Evolutionary conservation across 208 protist genomes (phyloP).

Genomic region (Crithidia expoeki): DNA sequence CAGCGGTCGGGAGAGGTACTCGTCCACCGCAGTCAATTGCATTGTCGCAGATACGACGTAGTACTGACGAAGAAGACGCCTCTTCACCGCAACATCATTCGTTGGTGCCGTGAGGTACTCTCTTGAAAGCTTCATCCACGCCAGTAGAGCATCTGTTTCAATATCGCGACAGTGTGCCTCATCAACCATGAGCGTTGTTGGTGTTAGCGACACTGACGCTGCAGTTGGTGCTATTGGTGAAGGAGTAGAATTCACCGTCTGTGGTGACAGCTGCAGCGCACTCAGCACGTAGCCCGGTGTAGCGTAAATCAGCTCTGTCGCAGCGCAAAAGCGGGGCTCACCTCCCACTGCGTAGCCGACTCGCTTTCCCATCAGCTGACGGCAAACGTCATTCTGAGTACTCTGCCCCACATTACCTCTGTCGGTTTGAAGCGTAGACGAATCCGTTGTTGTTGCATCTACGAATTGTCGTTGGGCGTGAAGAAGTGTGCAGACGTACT

Average conservation of each 20-base stretch:
- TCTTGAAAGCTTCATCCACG: slow-evolving; percentile 46
- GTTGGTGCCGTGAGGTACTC: no score
- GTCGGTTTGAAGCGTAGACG: neutral
- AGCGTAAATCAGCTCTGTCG: slow-evolving; percentile 80
- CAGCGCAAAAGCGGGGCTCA: slow-evolving; percentile 41
- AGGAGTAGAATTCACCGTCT: neutral
- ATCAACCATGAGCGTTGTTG: slow-evolving; percentile 78
- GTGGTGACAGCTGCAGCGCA: slow-evolving; percentile 28
- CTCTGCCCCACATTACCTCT: neutral
- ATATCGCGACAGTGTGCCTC: slow-evolving; percentile 80
- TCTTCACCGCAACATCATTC: neutral
- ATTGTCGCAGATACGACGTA: slow-evolving; percentile 84
- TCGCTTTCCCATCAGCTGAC: slow-evolving; percentile 44
- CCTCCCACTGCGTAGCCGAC: slow-evolving; percentile 81
- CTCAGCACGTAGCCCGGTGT: slow-evolving; percentile 77
- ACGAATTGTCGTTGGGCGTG: neutral
- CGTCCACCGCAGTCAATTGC: slow-evolving; percentile 45
- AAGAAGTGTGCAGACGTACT: slow-evolving; percentile 45
- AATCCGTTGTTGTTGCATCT: neutral
- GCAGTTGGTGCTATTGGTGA: neutral
- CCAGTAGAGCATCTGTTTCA: slow-evolving; percentile 70
- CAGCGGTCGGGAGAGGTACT: slow-evolving; percentile 34
- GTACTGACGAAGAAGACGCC: slow-evolving; percentile 43
- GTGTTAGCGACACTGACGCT: slow-evolving; percentile 19
- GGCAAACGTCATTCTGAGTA: neutral